Base-by-base conservation (phyloP, 2,329 filamentous ascomycete genomes). In the Curvularia verruculosa region DNA sequence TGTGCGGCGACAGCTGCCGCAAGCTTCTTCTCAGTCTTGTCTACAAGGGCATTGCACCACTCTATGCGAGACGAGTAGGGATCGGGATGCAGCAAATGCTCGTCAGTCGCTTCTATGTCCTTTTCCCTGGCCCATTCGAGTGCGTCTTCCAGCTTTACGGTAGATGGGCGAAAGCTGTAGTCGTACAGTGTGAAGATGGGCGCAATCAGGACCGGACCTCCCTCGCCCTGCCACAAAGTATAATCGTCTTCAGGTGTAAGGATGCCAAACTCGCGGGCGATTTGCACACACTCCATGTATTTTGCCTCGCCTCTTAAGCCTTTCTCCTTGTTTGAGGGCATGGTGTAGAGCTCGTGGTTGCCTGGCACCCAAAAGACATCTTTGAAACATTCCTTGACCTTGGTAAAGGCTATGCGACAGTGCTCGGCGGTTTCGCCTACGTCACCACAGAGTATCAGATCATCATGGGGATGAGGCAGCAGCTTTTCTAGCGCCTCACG, bases 171-270 rank as follows among this genome's bases (percentile, higher is more conserved):
- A 69, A 85, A 86, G 59, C 78, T 82, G 72, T 86, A 86, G 72
- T 86, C 84, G 75, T 86, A 86, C 13, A 86, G 75, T 0, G 84
- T 85, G 75, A 86, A 86, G 48, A 85, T 79, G 29, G 82, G 84
- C 29, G 81, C 82, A 39, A 86, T 78, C 36, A 86, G 58, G 5
- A 75, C 81, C 5, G 80, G 80, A 3, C 77, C 76, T 21, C 79
- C 81, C 7, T 79, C 77, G n/a, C 82, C 83, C 4, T 84, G 77
- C 83, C 83, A 86, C 21, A 79, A 71, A 31, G 77, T 75, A 62
- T 77, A 86, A 5, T 83, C 81, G 66, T 86, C 84, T 64, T 85
- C 83, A 10, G 84, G 84, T 5, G 84, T 86, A 54, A 79, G 72
- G 13, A 86, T 79, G 34, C 82, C 83, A 68, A 79, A 80, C 44